Evolutionary conservation across 2,329 filamentous ascomycete species (phyloP), one percentile per base, ranked within the genome.

Genomic region (Aspergillus sp.): DNA sequence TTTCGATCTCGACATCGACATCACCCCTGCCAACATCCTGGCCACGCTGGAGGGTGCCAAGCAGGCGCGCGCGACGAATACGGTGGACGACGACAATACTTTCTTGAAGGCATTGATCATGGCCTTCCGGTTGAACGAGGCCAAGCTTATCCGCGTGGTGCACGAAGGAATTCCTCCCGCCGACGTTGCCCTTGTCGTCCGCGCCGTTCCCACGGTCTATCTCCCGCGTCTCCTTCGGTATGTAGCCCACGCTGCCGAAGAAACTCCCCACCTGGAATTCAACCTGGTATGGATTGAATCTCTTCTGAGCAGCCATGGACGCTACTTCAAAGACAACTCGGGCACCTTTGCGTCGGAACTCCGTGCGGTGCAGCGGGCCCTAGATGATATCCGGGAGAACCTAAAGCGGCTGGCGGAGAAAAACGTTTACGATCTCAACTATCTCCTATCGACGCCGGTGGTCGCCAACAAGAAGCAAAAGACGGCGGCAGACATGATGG

Each of bases 101-200:
- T 96, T 91, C 75, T 85, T 98, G 64, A 96, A 95, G 77, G 94
- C 95, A 1, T 81, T 99, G 6, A 88, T 97, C 64, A 99, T 99
- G 95, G 90, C 93, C 1, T 99, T 99, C 83, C 90, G 96, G 6
- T 87, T 99, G 59, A 97, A 96, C 77, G 91, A 96, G 74, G 84
- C 87, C 4, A 86, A 87, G 22, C 82, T 99, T 51, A 87, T 97
- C 62, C 90, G 90, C 67, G 87, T 87, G 56, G 91, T 97, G 18
- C 98, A 96, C 78, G 89, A 96, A 76, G 85, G 86, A 2, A 89
- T 94, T 24, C 93, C 95, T 1, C 82, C 89, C 47, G 76, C 81
- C 2, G 89, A 94, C 65, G 90, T 98, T 51, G 72, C 85, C 0
- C 85, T 96, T 9, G 87, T 96, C 0, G 90, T 96, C 24, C 87